Percentiles rank a stretch among this genome's conserved stretches.
These are phyloP conservation scores for Lichtheimia ramosa DNA, from an alignment of 371 early-diverging fungal genomes.

Conservation along the genomic window DNA sequence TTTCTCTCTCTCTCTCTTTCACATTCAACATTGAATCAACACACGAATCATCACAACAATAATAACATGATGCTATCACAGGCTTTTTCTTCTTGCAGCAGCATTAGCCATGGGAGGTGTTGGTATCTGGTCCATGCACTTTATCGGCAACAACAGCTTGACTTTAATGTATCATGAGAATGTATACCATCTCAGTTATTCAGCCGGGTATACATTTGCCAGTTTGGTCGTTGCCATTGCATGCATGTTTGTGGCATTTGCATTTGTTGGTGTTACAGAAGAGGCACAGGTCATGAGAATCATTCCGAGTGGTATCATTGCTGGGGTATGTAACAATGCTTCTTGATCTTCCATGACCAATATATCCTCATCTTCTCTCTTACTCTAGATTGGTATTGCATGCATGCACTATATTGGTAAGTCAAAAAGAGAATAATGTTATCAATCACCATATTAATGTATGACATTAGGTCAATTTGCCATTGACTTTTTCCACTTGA, in stretches of 20 bases:
- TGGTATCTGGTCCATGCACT: slow-evolving; percentile 54
- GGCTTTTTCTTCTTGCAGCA: slow-evolving; percentile 38
- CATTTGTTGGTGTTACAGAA: slow-evolving; percentile 42
- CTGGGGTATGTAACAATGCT: slow-evolving; percentile 28
- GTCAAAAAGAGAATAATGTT: not conserved
- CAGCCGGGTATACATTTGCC: slow-evolving; percentile 39
- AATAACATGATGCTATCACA: slow-evolving; percentile 8
- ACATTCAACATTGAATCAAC: not conserved
- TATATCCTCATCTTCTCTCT: not conserved
- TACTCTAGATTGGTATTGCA: slow-evolving; percentile 33
- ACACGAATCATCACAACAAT: not conserved
- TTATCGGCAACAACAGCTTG: slow-evolving; percentile 43
- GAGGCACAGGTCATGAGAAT: slow-evolving; percentile 35
- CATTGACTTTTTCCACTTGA: slow-evolving; percentile 32
- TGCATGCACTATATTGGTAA: slow-evolving; percentile 50
- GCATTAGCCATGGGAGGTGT: slow-evolving; percentile 46
- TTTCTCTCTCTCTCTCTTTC: not conserved
- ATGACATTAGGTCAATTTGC: slow-evolving; percentile 39
- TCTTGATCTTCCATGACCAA: no score
- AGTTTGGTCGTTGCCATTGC: slow-evolving; percentile 41
- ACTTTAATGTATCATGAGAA: slow-evolving; percentile 17
- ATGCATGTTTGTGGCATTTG: slow-evolving; percentile 43
- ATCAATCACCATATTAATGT: not conserved
- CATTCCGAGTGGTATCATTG: slow-evolving; percentile 38
- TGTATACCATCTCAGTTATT: slow-evolving; percentile 34